Evolutionary conservation across 192 early-diverging fungal genomes (phyloP), one percentile per base, ranked within the genome.

Genomic region (Rhizophagus sp.): DNA sequence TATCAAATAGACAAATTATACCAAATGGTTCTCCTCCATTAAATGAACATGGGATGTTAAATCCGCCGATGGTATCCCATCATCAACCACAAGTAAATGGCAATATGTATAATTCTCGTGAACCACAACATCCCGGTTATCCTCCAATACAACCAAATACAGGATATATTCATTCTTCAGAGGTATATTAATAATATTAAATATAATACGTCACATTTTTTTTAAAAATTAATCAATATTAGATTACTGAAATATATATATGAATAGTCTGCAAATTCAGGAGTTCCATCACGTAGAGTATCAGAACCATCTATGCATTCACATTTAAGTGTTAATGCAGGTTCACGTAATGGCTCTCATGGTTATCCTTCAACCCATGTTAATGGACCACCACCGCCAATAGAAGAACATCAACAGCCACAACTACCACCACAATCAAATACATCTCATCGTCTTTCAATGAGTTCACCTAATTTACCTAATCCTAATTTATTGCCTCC

Each of bases 21-120:
- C 39, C 39, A 5, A 68, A 78, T 33, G 49, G 49, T 25, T 69
- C 64, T 1, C 39, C 76, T 67, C 13, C 67, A 12, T 67, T 78
- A 1, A 78, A 78, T 78, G 77, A 68, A n/a, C 77, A 78, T 52
- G 44, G 19, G 17, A 67, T 78, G 25, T 33, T 50, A 22, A 57
- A 66, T 27, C 52, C 76, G 0, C 22, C 36, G 50, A 47, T 67
- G 8, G 19, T 39, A 30, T 39, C 19, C 24, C 47, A 61, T 24
- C 50, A 52, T 52, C 50, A 44, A 5, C 73, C 36, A 11, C 74
- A 64, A 76, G 19, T 76, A 4, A 78, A 78, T 78, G 76, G 76
- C 1, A 52, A 41, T 34, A 69, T 69, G 12, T 69, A 69, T 19
- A 41, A n/a, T 25, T 22, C 25, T n/a, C 34, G 66, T 19, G 44